Evolutionary conservation across 2,329 filamentous ascomycete genomes (phyloP).

Genomic region (Leptographium lundbergii): DNA sequence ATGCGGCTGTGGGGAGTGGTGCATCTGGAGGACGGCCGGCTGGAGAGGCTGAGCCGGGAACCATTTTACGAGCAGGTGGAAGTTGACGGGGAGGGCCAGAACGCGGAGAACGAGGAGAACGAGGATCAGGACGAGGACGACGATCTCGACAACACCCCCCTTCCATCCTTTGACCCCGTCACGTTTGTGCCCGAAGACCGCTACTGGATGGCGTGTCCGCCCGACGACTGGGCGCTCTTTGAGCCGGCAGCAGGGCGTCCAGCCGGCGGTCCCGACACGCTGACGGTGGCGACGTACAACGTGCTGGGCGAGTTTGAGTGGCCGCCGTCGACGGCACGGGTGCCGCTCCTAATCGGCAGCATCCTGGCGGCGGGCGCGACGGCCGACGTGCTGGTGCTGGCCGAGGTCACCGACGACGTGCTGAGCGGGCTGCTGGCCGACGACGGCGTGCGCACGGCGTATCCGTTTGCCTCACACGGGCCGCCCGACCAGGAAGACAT

Average conservation of each 20-base stretch:
- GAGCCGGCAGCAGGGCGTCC: neutral
- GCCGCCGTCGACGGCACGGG: constrained; percentile 28
- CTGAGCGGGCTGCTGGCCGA: constrained; percentile 40
- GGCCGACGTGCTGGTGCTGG: constrained; percentile 39
- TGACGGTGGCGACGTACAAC: constrained; percentile 37
- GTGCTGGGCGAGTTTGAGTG: constrained; percentile 37
- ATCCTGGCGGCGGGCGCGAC: constrained; percentile 23
- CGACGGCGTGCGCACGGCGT: constrained; percentile 30
- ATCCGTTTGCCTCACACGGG: constrained; percentile 44
- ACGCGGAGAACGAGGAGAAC: neutral
- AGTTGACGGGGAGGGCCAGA: neutral
- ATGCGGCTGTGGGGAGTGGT: constrained; percentile 48
- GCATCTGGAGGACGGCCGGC: constrained; percentile 16
- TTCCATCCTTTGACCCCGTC: constrained; percentile 3
- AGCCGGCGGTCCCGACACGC: constrained; percentile 3
- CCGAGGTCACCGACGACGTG: constrained; percentile 55
- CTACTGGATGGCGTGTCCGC: constrained; percentile 4
- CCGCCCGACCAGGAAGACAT: constrained; percentile 38
- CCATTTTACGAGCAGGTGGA: constrained; percentile 11
- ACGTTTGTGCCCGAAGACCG: constrained; percentile 6
- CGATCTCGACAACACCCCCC: neutral
- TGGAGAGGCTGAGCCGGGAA: constrained; percentile 14
- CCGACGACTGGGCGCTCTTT: constrained; percentile 5
- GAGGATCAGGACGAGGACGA: neutral
- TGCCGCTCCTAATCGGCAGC: constrained; percentile 29